phyloP scores from a whole-genome alignment of 176 grass and related monocot species.

The Luzula sylvatica region DNA sequence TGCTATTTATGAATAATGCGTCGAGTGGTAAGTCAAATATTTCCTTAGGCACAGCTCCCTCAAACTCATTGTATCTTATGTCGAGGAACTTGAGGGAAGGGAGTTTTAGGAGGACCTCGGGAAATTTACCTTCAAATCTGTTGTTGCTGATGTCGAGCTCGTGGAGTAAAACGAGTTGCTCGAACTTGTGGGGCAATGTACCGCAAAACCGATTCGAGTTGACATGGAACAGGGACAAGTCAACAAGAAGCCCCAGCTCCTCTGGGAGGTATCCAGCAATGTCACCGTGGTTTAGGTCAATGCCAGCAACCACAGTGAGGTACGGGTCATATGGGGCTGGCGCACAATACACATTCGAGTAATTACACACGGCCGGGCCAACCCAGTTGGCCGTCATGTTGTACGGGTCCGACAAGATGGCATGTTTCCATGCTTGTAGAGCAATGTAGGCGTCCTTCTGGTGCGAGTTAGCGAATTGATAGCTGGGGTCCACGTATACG shows the following conservation, averaged over 20 bases:
- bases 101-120: slow-evolving; percentile 35
- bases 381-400: slow-evolving; percentile 62
- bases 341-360: slow-evolving; percentile 66
- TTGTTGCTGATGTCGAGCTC: slow-evolving; percentile 99
- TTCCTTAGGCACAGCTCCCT: slow-evolving; percentile 48
- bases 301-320: slow-evolving; percentile 58
- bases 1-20: slow-evolving; percentile 73
- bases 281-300: slow-evolving; percentile 94
- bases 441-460: slow-evolving; percentile 71
- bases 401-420: slow-evolving; percentile 69
- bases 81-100: slow-evolving; percentile 45
- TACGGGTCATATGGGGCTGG: slow-evolving; percentile 23
- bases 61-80: slow-evolving; percentile 68
- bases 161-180: slow-evolving; percentile 16
- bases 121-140: slow-evolving; percentile 69
- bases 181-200: slow-evolving; percentile 28
- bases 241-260: slow-evolving; percentile 46
- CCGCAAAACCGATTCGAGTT: slow-evolving; percentile 99
- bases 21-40: slow-evolving; percentile 61
- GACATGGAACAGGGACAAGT: slow-evolving; percentile 69
- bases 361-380: slow-evolving; percentile 66
- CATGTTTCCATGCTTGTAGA: slow-evolving; percentile 63
- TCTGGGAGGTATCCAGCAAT: slow-evolving; percentile 76
- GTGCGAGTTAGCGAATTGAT: slow-evolving; percentile 40
- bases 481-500: slow-evolving; percentile 33